Percentiles rank a stretch among this genome's conserved stretches.
These are phyloP conservation scores for Botrytis elliptica DNA, from an alignment of 2,329 filamentous ascomycete species.

Conservation along the genomic window DNA sequence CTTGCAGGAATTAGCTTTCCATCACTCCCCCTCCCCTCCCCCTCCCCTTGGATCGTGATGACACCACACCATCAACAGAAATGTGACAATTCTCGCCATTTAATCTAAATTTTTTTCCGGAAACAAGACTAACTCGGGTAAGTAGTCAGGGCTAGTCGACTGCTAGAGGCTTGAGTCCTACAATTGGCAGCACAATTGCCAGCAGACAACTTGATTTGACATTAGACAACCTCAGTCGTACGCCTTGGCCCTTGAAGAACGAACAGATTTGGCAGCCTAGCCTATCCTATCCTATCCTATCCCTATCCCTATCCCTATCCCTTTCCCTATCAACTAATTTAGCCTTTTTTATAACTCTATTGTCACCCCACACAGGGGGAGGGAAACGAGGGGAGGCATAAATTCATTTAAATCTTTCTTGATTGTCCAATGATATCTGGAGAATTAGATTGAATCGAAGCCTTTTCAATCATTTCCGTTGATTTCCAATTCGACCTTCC, in stretches of 20 bases:
- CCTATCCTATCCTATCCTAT: not conserved
- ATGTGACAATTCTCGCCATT: not conserved
- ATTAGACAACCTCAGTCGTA: not conserved
- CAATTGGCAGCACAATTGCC: not conserved
- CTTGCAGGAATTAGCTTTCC: not conserved
- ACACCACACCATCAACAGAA: not conserved
- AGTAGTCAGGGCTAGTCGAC: not conserved
- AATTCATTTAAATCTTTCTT: not conserved
- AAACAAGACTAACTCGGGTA: not conserved
- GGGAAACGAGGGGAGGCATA: not conserved
- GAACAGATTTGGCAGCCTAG: not conserved
- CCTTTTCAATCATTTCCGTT: not conserved
- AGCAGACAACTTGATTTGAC: not conserved
- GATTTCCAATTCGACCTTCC: not conserved
- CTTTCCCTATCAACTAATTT: not conserved
- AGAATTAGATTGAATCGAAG: constrained; percentile 12
- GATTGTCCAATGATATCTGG: not conserved
- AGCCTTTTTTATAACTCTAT: constrained; percentile 4
- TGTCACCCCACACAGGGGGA: not conserved
- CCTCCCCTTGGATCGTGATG: not conserved
- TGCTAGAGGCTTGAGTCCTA: constrained; percentile 4
- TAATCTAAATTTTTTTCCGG: not conserved
- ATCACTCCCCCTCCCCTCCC: not conserved
- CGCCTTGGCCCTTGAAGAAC: not conserved
- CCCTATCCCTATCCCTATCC: not conserved